A percentile compares a stretch with the other conserved stretches of the same genome.
phyloP scores from a whole-genome alignment of 805 yeast genomes.

The Wickerhamomyces queroliae region DNA sequence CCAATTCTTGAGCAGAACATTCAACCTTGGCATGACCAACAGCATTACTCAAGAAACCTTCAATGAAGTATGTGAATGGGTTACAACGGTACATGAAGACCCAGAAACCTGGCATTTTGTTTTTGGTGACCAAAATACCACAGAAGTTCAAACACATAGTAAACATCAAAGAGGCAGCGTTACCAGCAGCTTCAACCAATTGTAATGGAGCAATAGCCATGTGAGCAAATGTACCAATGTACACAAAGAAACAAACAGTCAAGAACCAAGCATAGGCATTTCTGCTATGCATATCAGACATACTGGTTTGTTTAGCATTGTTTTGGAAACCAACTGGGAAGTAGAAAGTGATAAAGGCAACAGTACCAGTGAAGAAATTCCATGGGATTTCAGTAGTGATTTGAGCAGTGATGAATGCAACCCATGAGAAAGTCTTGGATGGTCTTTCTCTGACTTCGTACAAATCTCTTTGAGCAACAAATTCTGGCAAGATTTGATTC shows the following conservation, averaged over 20 bases:
- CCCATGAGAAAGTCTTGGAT: conserved; percentile 73
- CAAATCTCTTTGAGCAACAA: conserved; percentile 51
- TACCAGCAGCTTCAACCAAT: conserved; percentile 62
- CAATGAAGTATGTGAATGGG: conserved; percentile 68
- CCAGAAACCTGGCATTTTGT: conserved; percentile 76
- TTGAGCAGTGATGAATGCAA: conserved; percentile 47
- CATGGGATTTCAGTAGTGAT: conserved; percentile 57
- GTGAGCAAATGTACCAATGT: conserved; percentile 46
- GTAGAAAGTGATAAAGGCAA: conserved; percentile 49
- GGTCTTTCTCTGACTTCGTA: conserved; percentile 67
- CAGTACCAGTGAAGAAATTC: conserved; percentile 39
- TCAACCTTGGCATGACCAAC: conserved; percentile 45
- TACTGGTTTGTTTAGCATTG: conserved; percentile 44
- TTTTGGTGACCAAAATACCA: conserved; percentile 58
- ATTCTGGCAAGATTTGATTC: conserved; percentile 59
- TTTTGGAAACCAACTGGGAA: conserved; percentile 39
- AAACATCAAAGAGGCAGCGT: conserved; percentile 48
- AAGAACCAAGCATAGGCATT: conserved; percentile 37
- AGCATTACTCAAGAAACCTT: conserved; percentile 42
- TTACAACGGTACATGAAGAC: conserved; percentile 73
- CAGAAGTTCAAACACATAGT: conserved; percentile 58
- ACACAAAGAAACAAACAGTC: conserved; percentile 46
- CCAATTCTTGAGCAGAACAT: conserved; percentile 45
- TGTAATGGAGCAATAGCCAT: conserved; percentile 59
- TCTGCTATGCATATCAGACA: conserved; percentile 42